Evolutionary conservation across 2,329 filamentous ascomycete species (phyloP), one percentile per base, ranked within the genome.

Genomic region (Westerdykella ornata): DNA sequence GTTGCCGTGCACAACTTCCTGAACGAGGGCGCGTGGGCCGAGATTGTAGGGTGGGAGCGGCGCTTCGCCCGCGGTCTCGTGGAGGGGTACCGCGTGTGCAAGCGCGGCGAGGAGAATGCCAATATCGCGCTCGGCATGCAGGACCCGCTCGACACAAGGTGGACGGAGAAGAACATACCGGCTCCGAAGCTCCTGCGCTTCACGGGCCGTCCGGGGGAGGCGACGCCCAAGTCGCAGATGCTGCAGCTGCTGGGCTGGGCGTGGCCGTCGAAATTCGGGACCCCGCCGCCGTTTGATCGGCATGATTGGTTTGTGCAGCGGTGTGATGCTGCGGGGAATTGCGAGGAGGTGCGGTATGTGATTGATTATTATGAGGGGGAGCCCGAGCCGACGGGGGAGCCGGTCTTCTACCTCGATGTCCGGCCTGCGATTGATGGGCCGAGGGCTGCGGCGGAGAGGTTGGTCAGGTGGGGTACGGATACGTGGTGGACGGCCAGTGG

Each of bases 1-100:
- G 92, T 98, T 5, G 85, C 88, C 0, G 88, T 97, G 9, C 92
- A 98, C 73, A 98, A 98, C 68, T 97, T 96, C 59, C 68, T 98
- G 44, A 98, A 98, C 65, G 92, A 98, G 66, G 92, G 92, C 49
- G 92, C 92, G 6, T 98, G 92, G 92, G 77, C 79, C 14, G 92
- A 98, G 73, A 94, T 98, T 59, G 77, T 92, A 51, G 85, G 84
- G 32, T 97, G 90, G 90, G 92, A 98, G 72, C 77, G 81, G 42
- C 80, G 89, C 39, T 98, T 97, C 62, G 74, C 78, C 15, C 75
- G 76, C 26, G 92, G 92, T 0, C 66, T 96, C 17, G 70, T 67
- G 45, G 74, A 77, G 35, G 88, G 85, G 31, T 90, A 84, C 81
- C 73, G 80, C 50, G 76, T 82, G 44, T 92, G 86, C 66, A 77